Evolutionary conservation across 768 basidiomycete genomes (phyloP).

Genomic region (Fibroporia radiculosa): DNA sequence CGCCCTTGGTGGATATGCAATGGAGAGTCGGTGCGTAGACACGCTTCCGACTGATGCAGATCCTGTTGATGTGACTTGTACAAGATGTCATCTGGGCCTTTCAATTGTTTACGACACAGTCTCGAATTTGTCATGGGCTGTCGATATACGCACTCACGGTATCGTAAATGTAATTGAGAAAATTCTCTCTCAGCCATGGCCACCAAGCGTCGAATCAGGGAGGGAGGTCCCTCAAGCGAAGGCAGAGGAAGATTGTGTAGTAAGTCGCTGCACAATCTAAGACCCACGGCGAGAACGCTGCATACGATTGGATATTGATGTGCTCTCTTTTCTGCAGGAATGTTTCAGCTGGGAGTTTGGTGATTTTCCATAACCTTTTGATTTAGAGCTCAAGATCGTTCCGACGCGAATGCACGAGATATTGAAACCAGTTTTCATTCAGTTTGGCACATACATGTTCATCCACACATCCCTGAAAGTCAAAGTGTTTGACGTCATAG

Average conservation of each 20-base stretch:
- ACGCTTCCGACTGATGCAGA: not conserved
- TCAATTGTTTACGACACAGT: conserved; percentile 92
- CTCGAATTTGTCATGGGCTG: conserved; percentile 74
- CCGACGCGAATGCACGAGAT: too few relatives aligned
- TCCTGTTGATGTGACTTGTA: not conserved
- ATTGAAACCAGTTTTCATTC: too few relatives aligned
- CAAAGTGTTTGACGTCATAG: too few relatives aligned
- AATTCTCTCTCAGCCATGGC: conserved; percentile 66
- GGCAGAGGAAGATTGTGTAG: conserved; percentile 63
- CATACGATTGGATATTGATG: too few relatives aligned
- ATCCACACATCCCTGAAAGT: too few relatives aligned
- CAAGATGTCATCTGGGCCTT: conserved; percentile 81
- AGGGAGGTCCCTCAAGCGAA: conserved; percentile 53
- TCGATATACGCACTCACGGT: conserved; percentile 73
- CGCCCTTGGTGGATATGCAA: conserved; percentile 80
- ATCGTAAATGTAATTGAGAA: conserved; percentile 76
- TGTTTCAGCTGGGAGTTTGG: conserved; percentile 70
- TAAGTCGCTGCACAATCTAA: conserved; percentile 27
- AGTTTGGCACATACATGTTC: too few relatives aligned
- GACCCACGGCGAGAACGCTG: too few relatives aligned
- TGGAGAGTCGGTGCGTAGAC: conserved; percentile 58
- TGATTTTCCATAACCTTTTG: too few relatives aligned
- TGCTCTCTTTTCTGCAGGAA: conserved; percentile 37
- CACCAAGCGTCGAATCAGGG: conserved; percentile 48
- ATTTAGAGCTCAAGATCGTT: too few relatives aligned